A percentile compares a stretch with the other conserved stretches of the same genome.
phyloP scores from a whole-genome alignment of 495 filamentous ascomycete genomes.

The Tuber brumale region DNA sequence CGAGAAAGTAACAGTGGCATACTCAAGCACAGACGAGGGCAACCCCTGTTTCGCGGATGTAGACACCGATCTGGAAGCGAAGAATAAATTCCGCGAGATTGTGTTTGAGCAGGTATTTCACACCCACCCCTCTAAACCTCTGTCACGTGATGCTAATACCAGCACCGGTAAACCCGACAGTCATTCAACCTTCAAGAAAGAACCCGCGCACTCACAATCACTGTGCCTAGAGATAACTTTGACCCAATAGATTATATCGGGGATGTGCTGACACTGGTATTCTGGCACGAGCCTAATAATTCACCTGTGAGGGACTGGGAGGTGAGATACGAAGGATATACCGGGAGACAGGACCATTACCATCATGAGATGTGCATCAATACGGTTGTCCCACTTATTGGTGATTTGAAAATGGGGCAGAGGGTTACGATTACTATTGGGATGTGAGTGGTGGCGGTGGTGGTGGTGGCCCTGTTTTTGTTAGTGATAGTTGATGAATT shows the following conservation, averaged over 20 bases:
- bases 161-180: background rate
- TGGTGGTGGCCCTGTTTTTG: too few species aligned
- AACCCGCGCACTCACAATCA: background rate
- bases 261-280: background rate
- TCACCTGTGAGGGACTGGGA: background rate
- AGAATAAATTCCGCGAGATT: conserved; percentile 17
- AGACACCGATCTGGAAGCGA: conserved; percentile 13
- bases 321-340: background rate
- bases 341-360: background rate
- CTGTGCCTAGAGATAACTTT: background rate
- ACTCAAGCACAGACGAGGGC: background rate
- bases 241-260: background rate
- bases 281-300: background rate
- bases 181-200: background rate
- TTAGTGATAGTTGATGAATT: background rate
- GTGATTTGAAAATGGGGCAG: background rate
- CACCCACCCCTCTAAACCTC: background rate
- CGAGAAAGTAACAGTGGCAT: background rate
- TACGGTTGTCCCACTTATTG: background rate
- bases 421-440: background rate
- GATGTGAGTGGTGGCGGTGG: background rate
- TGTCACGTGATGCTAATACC: background rate
- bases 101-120: conserved; percentile 4
- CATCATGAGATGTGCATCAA: background rate
- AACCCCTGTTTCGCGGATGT: conserved; percentile 10